Evolutionary conservation across 805 yeast species (phyloP), one percentile per base, ranked within the genome.

Genomic region (Pichia membranifaciens): DNA sequence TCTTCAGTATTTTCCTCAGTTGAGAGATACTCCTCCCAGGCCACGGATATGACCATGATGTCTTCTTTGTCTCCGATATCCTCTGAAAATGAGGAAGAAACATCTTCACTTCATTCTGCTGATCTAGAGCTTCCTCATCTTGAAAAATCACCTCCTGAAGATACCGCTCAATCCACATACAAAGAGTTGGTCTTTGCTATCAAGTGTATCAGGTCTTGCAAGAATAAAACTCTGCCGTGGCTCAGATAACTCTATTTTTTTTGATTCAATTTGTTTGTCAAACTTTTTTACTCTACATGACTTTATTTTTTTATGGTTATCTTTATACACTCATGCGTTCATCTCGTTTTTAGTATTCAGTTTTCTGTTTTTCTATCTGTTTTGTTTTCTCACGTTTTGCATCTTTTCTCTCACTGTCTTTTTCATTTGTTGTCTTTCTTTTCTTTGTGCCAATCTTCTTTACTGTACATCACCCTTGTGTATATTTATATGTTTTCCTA

Each of bases 131-230:
- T 29, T 13, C 33, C 37, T 13, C 16, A 2, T 3, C 2, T 29
- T 6, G 45, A 42, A n/a, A 47, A 47, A 33, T 1, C 18, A 1
- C 38, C 50, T 29, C 5, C n/a, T n/a, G 46, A 37, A 31, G 17
- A 13, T 31, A n/a, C 29, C 21, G 16, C 20, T 5, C 25, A 51
- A 42, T 18, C 50, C 32, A 44, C 53, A 25, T 58, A 58, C 37
- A 57, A 55, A 39, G 67, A 64, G 38, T 47, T 64, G 25, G 51
- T 59, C 0, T 59, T 52, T 49, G 58, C 60, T 16, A 42, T 64
- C 21, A 56, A 57, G 41, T 64, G 68, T 45, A 58, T 64, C 43
- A 57, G 50, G 32, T 52, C 58, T 25, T 58, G 62, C 36, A 53
- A 45, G n/a, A 46, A 49, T 13, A 49, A 45, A 25, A 50, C 55